phyloP scores from a whole-genome alignment of 768 basidiomycete species.

The Naganishia vaughanmartiniae region DNA sequence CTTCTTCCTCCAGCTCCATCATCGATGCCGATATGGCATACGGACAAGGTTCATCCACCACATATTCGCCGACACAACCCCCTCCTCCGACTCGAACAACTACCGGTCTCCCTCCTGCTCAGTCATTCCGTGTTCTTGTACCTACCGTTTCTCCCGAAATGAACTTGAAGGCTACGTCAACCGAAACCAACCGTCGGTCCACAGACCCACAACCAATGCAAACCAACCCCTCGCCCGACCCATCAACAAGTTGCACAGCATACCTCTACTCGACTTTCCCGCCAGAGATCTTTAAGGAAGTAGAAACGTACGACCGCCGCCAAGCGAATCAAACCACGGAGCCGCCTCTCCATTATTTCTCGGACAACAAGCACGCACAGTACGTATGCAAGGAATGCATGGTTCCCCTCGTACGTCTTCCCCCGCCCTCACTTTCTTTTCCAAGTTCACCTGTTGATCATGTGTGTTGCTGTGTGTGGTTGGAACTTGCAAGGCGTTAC shows the following conservation, averaged over 20 bases:
- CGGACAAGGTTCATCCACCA: background rate
- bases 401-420: constrained; percentile 24
- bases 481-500: constrained; percentile 39
- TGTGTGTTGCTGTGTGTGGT: too few relatives aligned
- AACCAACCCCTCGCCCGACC: background rate
- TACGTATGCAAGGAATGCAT: constrained; percentile 26
- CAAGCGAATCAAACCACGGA: background rate
- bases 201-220: background rate
- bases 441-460: background rate
- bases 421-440: too few relatives aligned
- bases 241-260: background rate
- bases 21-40: background rate
- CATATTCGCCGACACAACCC: background rate
- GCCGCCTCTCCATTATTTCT: constrained; percentile 9
- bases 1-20: constrained; percentile 10
- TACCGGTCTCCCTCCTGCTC: background rate
- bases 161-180: background rate
- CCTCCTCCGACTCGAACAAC: constrained; percentile 5
- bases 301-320: constrained; percentile 5
- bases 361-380: constrained; percentile 11
- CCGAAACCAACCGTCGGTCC: background rate
- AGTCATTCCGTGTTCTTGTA: background rate
- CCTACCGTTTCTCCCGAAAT: background rate
- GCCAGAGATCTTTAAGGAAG: background rate
- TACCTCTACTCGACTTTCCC: background rate